Percentiles rank a stretch among this genome's conserved stretches.
Conservation (phyloP, 306 rosid genomes). For the Glycine tomentella region DNA sequence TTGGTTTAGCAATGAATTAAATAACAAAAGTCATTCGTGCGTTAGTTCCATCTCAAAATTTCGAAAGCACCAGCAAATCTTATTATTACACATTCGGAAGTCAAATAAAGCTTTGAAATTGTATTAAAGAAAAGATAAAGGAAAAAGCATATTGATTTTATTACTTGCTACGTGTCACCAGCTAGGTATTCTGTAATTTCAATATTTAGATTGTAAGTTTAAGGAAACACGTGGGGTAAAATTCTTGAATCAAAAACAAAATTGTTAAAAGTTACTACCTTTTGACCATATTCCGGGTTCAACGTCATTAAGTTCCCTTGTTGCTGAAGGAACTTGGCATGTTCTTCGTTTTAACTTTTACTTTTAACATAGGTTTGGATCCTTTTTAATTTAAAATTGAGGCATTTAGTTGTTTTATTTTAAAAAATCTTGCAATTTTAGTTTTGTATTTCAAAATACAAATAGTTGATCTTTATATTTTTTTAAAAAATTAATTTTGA, state of each 20-base stretch:
- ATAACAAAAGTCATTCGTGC: no score
- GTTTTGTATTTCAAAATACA: no score
- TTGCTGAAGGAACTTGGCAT: not conserved
- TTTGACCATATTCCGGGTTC: constrained; percentile 32
- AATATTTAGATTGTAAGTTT: not conserved
- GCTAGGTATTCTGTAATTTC: not conserved
- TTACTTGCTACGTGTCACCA: not conserved
- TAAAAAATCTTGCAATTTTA: no score
- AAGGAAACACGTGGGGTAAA: constrained; percentile 5
- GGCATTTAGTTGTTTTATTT: no score
- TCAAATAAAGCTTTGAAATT: not conserved
- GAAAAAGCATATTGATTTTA: not conserved
- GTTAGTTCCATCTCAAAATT: no score
- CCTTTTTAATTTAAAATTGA: no score
- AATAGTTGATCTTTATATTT: no score
- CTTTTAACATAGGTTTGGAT: not conserved
- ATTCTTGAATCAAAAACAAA: not conserved
- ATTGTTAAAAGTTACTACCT: not conserved
- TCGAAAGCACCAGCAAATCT: not conserved
- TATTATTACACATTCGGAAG: not conserved
- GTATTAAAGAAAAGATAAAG: not conserved
- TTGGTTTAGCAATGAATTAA: not conserved
- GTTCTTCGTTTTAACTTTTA: not conserved
- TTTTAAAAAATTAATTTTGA: no score
- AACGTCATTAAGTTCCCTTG: constrained; percentile 14